A percentile compares a stretch with the other conserved stretches of the same genome.
Conservation (phyloP, 2,329 filamentous ascomycete genomes). For the Fusarium tjaetaba region DNA sequence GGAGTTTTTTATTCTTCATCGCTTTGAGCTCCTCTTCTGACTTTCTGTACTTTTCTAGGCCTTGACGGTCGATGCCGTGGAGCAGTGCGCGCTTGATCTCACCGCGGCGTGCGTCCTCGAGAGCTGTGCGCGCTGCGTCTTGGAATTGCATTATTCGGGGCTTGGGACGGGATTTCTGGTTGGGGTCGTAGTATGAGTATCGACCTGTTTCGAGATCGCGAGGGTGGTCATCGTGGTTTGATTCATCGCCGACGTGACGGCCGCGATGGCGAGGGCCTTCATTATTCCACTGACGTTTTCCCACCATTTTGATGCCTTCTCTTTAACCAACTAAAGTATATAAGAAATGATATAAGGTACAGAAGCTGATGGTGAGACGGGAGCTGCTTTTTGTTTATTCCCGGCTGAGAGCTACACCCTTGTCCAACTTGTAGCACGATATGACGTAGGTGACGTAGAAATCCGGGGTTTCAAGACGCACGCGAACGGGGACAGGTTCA, state of each 20-base stretch:
- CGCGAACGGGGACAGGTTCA: constrained; percentile 29
- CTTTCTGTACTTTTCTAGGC: constrained; percentile 46
- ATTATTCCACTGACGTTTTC: constrained; percentile 28
- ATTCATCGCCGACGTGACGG: constrained; percentile 13
- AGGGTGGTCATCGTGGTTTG: constrained; percentile 25
- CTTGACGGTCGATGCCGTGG: constrained; percentile 44
- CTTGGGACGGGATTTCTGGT: constrained; percentile 4
- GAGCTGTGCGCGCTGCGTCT: constrained; percentile 44
- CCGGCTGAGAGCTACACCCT: not conserved
- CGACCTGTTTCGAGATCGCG: constrained; percentile 38
- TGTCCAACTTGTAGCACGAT: not conserved
- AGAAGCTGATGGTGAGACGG: not conserved
- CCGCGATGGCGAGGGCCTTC: constrained; percentile 16
- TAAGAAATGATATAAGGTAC: not conserved
- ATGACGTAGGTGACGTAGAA: constrained; percentile 35
- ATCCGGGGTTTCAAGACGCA: constrained; percentile 18
- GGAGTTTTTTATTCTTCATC: constrained; percentile 45
- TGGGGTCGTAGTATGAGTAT: not conserved
- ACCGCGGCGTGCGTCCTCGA: constrained; percentile 45
- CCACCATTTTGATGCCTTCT: constrained; percentile 27
- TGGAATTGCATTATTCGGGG: constrained; percentile 52
- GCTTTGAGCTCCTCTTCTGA: constrained; percentile 41
- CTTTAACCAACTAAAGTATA: fast-evolving
- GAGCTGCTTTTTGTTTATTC: constrained; percentile 19
- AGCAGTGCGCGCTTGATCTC: constrained; percentile 47